These are phyloP conservation scores for Capronia americana DNA, from an alignment of 2,329 filamentous ascomycete genomes.

Conservation along the genomic window DNA sequence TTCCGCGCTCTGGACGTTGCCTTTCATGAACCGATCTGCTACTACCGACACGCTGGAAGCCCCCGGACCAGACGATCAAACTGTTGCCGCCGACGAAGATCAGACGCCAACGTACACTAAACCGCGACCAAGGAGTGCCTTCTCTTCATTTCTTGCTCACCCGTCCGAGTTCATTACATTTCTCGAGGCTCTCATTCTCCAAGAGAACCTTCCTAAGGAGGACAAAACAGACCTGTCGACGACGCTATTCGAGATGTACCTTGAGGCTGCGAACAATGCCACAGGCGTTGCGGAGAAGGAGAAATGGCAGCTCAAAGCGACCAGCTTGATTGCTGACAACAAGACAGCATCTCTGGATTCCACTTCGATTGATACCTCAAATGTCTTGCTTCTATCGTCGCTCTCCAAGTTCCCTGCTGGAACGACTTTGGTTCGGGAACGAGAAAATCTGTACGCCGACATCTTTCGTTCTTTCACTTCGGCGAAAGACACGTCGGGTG, in stretches of 20 bases:
- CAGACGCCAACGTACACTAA: conserved; percentile 68
- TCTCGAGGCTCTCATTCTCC: conserved; percentile 82
- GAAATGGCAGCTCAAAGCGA: conserved; percentile 89
- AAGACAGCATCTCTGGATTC: conserved; percentile 47
- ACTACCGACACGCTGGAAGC: conserved; percentile 57
- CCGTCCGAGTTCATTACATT: conserved; percentile 90
- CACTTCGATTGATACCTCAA: conserved; percentile 85
- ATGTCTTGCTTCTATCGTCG: conserved; percentile 89
- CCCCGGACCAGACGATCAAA: conserved; percentile 50
- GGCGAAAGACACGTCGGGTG: conserved; percentile 87
- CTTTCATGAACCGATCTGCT: conserved; percentile 76
- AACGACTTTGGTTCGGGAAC: conserved; percentile 89
- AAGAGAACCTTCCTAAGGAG: conserved; percentile 71
- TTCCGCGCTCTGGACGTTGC: conserved; percentile 79
- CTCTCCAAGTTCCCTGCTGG: conserved; percentile 88
- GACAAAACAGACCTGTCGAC: conserved; percentile 90
- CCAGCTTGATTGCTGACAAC: conserved; percentile 79
- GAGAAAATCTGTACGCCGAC: conserved; percentile 88
- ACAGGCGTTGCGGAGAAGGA: conserved; percentile 68
- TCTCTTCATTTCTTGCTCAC: conserved; percentile 96
- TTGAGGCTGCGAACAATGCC: conserved; percentile 82
- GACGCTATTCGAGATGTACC: conserved; percentile 96
- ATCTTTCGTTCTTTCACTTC: conserved; percentile 97
- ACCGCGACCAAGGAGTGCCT: conserved; percentile 85
- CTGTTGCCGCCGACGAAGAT: conserved; percentile 39